A percentile compares a stretch with the other conserved stretches of the same genome.
phyloP scores from a whole-genome alignment of 2,329 filamentous ascomycete genomes.

The Aureobasidium musti region DNA sequence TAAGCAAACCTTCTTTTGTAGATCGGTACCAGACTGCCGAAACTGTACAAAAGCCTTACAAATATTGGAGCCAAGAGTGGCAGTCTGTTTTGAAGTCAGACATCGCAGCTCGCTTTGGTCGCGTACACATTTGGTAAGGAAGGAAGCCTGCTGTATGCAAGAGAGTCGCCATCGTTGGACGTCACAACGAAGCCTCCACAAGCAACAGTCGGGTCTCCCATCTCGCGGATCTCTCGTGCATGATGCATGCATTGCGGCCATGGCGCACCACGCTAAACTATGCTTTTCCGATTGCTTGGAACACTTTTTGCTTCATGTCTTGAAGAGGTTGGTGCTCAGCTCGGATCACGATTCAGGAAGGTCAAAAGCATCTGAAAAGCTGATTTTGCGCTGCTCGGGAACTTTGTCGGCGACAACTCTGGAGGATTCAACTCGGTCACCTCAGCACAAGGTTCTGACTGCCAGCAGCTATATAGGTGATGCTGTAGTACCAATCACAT shows the following conservation, averaged over 20 bases:
- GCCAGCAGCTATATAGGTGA: background rate
- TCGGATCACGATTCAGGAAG: background rate
- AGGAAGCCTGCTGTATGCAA: background rate
- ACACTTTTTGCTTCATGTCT: background rate
- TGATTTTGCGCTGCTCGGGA: background rate
- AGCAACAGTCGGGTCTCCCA: background rate
- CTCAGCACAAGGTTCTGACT: background rate
- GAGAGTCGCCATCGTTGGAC: background rate
- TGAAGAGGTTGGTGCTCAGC: background rate
- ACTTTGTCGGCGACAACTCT: background rate
- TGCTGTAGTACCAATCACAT: too few relatives aligned
- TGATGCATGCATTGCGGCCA: conserved; percentile 16
- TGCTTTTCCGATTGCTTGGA: conserved; percentile 19
- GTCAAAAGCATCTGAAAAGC: background rate
- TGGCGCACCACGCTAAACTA: conserved; percentile 7
- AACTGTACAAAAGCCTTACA: background rate
- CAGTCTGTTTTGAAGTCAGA: background rate
- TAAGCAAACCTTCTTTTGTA: conserved; percentile 7
- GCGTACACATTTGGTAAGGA: background rate
- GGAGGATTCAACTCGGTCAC: background rate
- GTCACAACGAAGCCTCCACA: conserved; percentile 1
- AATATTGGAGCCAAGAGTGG: background rate
- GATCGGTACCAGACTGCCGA: conserved; percentile 3
- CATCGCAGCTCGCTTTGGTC: background rate
- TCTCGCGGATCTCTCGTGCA: background rate